Percentiles rank a stretch among this genome's conserved stretches.
These are phyloP conservation scores for Alternaria gansuensis DNA, from an alignment of 2,329 filamentous ascomycete species.

Conservation along the genomic window DNA sequence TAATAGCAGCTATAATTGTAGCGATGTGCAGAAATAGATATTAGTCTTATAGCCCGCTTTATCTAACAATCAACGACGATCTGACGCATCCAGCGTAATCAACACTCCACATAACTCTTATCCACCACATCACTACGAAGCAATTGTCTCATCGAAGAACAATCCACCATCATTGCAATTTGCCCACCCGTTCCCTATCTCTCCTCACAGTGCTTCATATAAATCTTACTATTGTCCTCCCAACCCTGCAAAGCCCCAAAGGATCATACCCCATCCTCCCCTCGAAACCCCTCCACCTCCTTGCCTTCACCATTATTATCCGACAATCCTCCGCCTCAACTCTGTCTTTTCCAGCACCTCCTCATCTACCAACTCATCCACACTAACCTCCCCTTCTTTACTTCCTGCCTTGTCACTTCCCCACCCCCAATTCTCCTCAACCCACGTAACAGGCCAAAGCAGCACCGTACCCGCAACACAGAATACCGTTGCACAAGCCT, in stretches of 20 bases:
- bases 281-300: not conserved
- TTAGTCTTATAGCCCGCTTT: no score
- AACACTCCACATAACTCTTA: no score
- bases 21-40: no score
- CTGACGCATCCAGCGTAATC: no score
- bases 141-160: no score
- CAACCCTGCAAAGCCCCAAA: not conserved
- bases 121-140: no score
- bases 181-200: no score
- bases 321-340: slow-evolving; percentile 25
- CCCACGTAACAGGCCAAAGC: slow-evolving; percentile 58
- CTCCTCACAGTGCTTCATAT: no score
- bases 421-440: slow-evolving; percentile 33
- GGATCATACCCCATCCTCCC: not conserved
- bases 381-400: not conserved
- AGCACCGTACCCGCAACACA: slow-evolving; percentile 68
- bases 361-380: slow-evolving; percentile 23
- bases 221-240: not conserved
- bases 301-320: slow-evolving; percentile 1
- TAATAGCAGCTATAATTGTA: no score
- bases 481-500: slow-evolving; percentile 69
- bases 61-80: no score
- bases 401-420: not conserved
- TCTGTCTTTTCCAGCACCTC: slow-evolving; percentile 25
- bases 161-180: no score